Evolutionary conservation across 2,329 filamentous ascomycete genomes (phyloP), one percentile per base, ranked within the genome.

Genomic region (Colletotrichum sp.): DNA sequence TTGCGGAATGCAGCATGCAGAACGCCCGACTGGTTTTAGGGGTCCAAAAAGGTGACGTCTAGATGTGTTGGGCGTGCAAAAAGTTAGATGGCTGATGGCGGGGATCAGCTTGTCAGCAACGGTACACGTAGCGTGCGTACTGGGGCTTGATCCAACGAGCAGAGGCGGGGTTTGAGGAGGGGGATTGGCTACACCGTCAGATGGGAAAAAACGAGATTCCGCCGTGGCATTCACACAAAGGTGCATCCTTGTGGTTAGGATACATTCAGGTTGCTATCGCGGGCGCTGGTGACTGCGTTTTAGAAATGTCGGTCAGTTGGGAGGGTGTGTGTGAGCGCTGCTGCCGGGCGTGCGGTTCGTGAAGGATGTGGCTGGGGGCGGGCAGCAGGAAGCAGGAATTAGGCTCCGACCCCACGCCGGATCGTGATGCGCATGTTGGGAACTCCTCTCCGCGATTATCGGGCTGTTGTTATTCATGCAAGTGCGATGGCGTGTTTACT

Each of bases 381-480:
- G n/a, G 39, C 60, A 49, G 59, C 69, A 76, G 70, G 76, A 77
- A 69, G 74, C 60, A 76, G 74, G 76, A 72, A 73, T 65, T 73
- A 77, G 73, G 73, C 73, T 68, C 55, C 73, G 63, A 69, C 73
- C 69, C 34, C 69, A 68, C 21, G 55, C 26, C 32, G 67, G 30
- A 71, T 65, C 71, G 44, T 59, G 44, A 57, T 63, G 71, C 44
- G 24, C 44, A 62, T 57, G 57, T 30, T 39, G 57, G 28, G 59
- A 44, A 59, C 21, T 49, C 55, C 24, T 59, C 62, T 70, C n/a
- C 32, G 36, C 32, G 30, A 30, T 21, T 55, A 15, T 28, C 24
- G 52, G 39, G 66, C 30, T 64, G 36, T 30, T 65, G 68, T 63
- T 62, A 32, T 34, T 69, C 24, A 44, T 28, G 52, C 65, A 32